Evolutionary conservation across 495 filamentous ascomycete species (phyloP), one percentile per base, ranked within the genome.

Genomic region (Trichocladium uniseriatum): DNA sequence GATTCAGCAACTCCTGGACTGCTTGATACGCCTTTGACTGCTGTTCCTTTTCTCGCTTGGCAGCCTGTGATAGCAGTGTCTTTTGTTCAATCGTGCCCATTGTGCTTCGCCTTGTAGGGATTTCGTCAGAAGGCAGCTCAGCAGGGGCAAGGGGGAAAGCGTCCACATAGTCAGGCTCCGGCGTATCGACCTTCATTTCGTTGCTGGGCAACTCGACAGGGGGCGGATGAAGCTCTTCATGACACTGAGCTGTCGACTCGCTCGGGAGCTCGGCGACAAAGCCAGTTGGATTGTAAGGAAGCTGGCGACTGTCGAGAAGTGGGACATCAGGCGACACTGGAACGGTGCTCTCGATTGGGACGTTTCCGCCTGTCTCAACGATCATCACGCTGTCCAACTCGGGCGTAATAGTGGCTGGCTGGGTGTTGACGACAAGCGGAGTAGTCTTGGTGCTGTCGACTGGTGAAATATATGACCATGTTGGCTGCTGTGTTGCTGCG

Each of bases 211-310:
- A 28, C 48, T 75, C 72, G 13, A 73, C 59, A 1, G 70, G 69
- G 6, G 70, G 57, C 13, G 72, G 61, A 39, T 75, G 48, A 44
- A 52, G 65, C 56, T 60, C 69, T 32, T 60, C 63, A 39, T 51
- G 62, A 55, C 59, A 65, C 49, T 39, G 61, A 43, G 43, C 66
- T 35, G 57, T 69, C 29, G 42, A 21, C 24, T 67, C 64, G 43
- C 60, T 72, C 42, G 60, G 51, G 19, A 75, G 55, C 51, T 75
- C 72, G 4, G 72, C 63, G 18, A 75, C 58, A n/a, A 63, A 52
- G n/a, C 71, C 70, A 22, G 71, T 48, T 0, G 72, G 65, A 19
- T 67, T 61, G 31, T 39, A 46, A 5, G 39, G 48, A 24, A 51
- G 42, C 38, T 48, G 32, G 8, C 50, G 46, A 20, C 54, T 51